Base-by-base conservation (phyloP, 495 filamentous ascomycete species). In the Hypoxylon subgilvum region DNA sequence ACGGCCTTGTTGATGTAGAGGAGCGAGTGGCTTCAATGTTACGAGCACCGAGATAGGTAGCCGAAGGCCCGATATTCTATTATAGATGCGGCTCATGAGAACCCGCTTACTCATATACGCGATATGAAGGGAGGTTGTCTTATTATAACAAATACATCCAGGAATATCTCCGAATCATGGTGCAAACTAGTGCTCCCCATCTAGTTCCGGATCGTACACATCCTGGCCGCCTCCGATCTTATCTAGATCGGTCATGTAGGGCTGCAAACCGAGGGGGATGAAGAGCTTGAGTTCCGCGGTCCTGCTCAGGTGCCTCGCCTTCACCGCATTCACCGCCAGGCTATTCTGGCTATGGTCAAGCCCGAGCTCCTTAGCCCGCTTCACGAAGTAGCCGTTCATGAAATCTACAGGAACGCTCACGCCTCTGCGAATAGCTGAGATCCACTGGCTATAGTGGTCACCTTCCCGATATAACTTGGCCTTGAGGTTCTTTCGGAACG, bases 351-450 rank as follows among this genome's bases (percentile, higher is more conserved):
- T 76, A 57, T 84, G 85, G 41, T 78, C 73, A 4, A 92, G 67
- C 9, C 87, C 86, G 32, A 88, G 57, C 71, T 91, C 85, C 65
- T 86, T 79, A 16, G 75, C 91, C 19, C 83, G 81, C 47, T 74
- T 75, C 34, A 94, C 79, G 35, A 96, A 85, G 69, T 89, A 96
- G 9, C 92, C 92, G 70, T 92, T 94, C 57, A 90, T 73, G 63
- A 83, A 92, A 21, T 92, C 85, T 45, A 96, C 78, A 65, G 96
- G 92, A 0, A 88, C 90, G 22, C 73, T 60, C 54, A 72, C 74
- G 1, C 85, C 81, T 2, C 55, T 23, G 9, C 61, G 54, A 5
- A 68, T 32, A 6, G 43, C 7, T 2, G 30, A 21, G 13, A 70
- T 43, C 67, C 67, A 70, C 2, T 70, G 78, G 60, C 84, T 88